phyloP scores from a whole-genome alignment of 768 basidiomycete species.

The Trametes cubensis region DNA sequence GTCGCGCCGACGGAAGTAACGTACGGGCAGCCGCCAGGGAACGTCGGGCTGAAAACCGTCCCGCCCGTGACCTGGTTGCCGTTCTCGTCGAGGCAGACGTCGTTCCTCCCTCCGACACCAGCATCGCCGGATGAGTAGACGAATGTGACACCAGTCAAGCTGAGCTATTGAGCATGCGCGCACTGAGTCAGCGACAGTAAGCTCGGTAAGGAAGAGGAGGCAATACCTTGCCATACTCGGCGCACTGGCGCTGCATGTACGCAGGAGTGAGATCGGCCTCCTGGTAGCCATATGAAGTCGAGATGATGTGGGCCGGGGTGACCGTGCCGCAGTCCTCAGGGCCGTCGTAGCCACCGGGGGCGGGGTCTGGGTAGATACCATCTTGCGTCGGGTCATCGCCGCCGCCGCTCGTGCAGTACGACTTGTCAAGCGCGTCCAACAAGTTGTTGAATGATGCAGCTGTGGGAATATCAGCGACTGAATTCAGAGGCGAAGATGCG shows the following conservation, averaged over 20 bases:
- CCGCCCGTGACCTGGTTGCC: slow-evolving; percentile 28
- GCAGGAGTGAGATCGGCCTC: slow-evolving; percentile 40
- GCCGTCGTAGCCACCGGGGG: slow-evolving; percentile 41
- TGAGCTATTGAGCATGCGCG: slow-evolving; percentile 22
- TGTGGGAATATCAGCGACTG: slow-evolving; percentile 15
- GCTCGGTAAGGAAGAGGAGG: not conserved
- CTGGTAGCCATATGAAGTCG: slow-evolving; percentile 43
- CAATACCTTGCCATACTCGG: slow-evolving; percentile 45
- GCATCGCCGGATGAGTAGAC: slow-evolving; percentile 49
- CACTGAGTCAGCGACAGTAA: not conserved
- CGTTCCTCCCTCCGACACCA: slow-evolving; percentile 43
- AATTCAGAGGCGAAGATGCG: not conserved
- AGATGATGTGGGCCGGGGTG: slow-evolving; percentile 40
- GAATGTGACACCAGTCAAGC: slow-evolving; percentile 40
- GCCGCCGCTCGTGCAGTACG: slow-evolving; percentile 48
- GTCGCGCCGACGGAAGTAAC: slow-evolving; percentile 43
- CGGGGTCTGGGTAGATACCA: slow-evolving; percentile 45
- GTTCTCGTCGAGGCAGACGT: slow-evolving; percentile 37
- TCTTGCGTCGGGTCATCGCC: slow-evolving; percentile 46
- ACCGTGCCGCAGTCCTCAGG: slow-evolving; percentile 39
- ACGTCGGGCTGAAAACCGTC: slow-evolving; percentile 33
- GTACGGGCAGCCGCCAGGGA: slow-evolving; percentile 45
- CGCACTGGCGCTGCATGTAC: slow-evolving; percentile 45
- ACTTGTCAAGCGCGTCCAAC: slow-evolving; percentile 46
- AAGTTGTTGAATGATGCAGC: slow-evolving; percentile 49